Conservation (phyloP, 768 basidiomycete species). For the Russula lepida region DNA sequence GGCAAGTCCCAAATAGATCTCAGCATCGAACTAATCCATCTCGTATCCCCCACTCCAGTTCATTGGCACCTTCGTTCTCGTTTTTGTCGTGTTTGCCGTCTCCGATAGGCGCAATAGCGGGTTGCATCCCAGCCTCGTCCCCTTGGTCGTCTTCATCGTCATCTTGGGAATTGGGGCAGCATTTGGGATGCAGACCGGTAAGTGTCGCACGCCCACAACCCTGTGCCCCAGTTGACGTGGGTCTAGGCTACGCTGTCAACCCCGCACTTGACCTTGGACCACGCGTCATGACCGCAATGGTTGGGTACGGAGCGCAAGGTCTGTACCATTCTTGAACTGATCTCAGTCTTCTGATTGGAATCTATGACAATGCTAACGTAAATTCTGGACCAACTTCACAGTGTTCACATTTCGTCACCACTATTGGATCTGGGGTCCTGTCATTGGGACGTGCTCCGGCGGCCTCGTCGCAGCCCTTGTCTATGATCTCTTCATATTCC, state of each 20-base stretch:
- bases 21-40: not conserved
- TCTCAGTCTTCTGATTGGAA: not conserved
- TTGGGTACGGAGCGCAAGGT: slow-evolving; percentile 52
- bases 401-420: slow-evolving; percentile 44
- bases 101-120: slow-evolving; percentile 46
- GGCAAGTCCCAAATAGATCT: too few relatives aligned
- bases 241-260: slow-evolving; percentile 51
- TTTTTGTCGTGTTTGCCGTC: slow-evolving; percentile 46
- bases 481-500: slow-evolving; percentile 54
- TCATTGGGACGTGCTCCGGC: slow-evolving; percentile 52
- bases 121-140: slow-evolving; percentile 43
- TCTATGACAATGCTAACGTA: not conserved
- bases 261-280: slow-evolving; percentile 70
- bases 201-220: not conserved
- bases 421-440: slow-evolving; percentile 68
- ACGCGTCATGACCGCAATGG: slow-evolving; percentile 60
- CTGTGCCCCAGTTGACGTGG: not conserved
- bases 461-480: slow-evolving; percentile 44
- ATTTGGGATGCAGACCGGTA: slow-evolving; percentile 52
- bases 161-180: slow-evolving; percentile 48
- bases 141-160: slow-evolving; percentile 46
- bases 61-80: slow-evolving; percentile 46
- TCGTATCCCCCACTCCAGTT: slow-evolving; percentile 33
- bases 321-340: not conserved
- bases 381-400: not conserved